phyloP scores from a whole-genome alignment of 257 asterid species.

The Rubia yunnanensis region DNA sequence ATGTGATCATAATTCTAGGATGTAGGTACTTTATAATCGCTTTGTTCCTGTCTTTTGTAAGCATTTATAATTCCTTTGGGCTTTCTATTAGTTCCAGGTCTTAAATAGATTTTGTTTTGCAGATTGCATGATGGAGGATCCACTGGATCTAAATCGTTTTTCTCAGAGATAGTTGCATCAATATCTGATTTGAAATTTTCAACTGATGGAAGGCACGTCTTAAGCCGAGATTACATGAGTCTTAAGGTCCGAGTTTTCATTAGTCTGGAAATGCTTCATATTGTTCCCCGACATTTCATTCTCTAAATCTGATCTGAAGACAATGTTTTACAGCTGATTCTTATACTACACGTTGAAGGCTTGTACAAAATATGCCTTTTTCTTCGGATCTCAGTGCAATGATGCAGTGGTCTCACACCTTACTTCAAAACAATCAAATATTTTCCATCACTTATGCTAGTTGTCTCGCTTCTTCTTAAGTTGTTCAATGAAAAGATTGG shows the following conservation, averaged over 20 bases:
- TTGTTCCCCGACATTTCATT: no score
- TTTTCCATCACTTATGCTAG: not conserved
- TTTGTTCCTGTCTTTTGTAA: slow-evolving; percentile 1
- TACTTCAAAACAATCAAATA: not conserved
- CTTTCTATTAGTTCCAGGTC: not conserved
- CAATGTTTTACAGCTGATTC: not conserved
- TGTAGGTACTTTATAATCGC: slow-evolving; percentile 41
- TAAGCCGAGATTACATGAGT: slow-evolving; percentile 69
- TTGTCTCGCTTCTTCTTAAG: not conserved
- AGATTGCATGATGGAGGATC: slow-evolving; percentile 58
- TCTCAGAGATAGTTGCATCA: slow-evolving; percentile 65
- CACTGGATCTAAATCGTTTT: slow-evolving; percentile 51
- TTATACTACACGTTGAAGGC: not conserved
- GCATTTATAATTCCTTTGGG: not conserved
- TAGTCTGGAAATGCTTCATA: no score
- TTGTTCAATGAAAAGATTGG: not conserved
- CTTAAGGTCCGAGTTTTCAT: slow-evolving; percentile 74
- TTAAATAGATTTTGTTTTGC: slow-evolving; percentile 15
- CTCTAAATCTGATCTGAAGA: no score
- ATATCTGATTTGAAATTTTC: slow-evolving; percentile 70
- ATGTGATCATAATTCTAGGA: slow-evolving; percentile 53
- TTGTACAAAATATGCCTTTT: not conserved
- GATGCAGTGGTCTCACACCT: not conserved
- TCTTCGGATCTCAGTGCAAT: not conserved
- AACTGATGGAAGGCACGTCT: slow-evolving; percentile 63